A percentile compares a stretch with the other conserved stretches of the same genome.
These are phyloP conservation scores for Rhypophila decipiens DNA, from an alignment of 495 filamentous ascomycete genomes.

Conservation along the genomic window DNA sequence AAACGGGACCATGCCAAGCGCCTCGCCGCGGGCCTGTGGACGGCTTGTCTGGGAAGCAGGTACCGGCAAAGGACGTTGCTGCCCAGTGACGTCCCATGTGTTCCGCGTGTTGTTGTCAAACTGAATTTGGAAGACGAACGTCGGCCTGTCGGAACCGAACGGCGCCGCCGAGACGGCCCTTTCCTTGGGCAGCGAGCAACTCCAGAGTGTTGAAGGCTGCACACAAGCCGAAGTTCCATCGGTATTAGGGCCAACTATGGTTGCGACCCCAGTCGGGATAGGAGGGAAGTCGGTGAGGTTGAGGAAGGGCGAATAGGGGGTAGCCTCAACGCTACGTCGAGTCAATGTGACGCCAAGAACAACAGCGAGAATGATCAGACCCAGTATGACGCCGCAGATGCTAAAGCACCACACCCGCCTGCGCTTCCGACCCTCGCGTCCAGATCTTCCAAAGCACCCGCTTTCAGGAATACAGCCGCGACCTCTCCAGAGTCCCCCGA, in stretches of 20 bases:
- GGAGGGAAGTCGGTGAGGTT: slow-evolving; percentile 83
- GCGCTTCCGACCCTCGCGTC: slow-evolving; percentile 57
- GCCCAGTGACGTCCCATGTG: slow-evolving; percentile 34
- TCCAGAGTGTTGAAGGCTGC: slow-evolving; percentile 66
- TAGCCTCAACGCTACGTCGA: slow-evolving; percentile 34
- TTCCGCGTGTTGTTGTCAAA: slow-evolving; percentile 64
- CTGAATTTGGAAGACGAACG: slow-evolving; percentile 71
- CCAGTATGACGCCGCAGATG: slow-evolving; percentile 46
- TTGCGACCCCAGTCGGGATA: slow-evolving; percentile 74
- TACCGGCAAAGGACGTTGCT: slow-evolving; percentile 10
- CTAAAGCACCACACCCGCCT: slow-evolving; percentile 55
- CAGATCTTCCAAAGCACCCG: slow-evolving; percentile 55
- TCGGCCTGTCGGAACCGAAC: slow-evolving; percentile 59
- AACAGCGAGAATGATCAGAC: slow-evolving; percentile 53
- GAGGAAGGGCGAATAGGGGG: slow-evolving; percentile 50
- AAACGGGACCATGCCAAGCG: slow-evolving; percentile 7
- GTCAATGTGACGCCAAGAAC: slow-evolving; percentile 56
- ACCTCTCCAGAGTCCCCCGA: slow-evolving; percentile 55
- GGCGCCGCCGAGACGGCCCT: slow-evolving; percentile 54
- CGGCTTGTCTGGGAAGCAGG: slow-evolving; percentile 11
- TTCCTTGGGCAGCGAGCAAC: slow-evolving; percentile 73
- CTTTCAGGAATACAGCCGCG: slow-evolving; percentile 52
- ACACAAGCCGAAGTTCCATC: slow-evolving; percentile 58
- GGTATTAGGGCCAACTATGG: slow-evolving; percentile 60
- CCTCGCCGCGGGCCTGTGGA: slow-evolving; percentile 3